phyloP scores from a whole-genome alignment of 257 asterid species.

The Gentiana macrophylla region DNA sequence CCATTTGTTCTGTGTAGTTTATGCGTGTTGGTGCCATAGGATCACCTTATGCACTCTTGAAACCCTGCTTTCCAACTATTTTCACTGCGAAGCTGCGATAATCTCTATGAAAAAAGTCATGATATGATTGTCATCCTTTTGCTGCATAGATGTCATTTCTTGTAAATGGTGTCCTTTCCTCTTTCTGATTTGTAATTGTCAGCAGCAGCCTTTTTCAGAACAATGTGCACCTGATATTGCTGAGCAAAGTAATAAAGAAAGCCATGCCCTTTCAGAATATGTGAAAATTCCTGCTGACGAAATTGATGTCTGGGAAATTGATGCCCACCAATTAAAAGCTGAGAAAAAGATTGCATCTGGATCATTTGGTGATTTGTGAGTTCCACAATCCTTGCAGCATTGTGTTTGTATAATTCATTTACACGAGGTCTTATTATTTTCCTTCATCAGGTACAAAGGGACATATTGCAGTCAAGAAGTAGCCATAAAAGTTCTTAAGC shows the following conservation, averaged over 20 bases:
- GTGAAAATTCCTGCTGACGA: conserved; percentile 38
- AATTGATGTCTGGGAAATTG: conserved; percentile 42
- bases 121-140: not conserved
- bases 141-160: not conserved
- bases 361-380: conserved; percentile 38
- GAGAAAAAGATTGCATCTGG: conserved; percentile 35
- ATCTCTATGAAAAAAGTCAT: too few species aligned
- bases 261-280: conserved; percentile 15
- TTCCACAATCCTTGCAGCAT: not conserved
- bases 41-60: too few species aligned
- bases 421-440: conserved; percentile 2
- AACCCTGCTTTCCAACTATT: too few species aligned
- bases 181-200: conserved; percentile 2
- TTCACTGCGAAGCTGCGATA: too few species aligned
- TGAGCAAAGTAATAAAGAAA: conserved; percentile 10
- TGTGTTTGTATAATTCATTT: not conserved
- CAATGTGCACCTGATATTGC: conserved; percentile 9
- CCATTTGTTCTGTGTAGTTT: too few species aligned
- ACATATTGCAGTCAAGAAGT: conserved; percentile 45
- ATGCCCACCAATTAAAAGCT: conserved; percentile 24
- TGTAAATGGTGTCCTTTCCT: not conserved
- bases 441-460: conserved; percentile 30
- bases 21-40: too few species aligned
- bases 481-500: conserved; percentile 41
- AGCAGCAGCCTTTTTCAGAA: conserved; percentile 18